Evolutionary conservation across 2,329 filamentous ascomycete species (phyloP).

Genomic region (Pseudocercospora fuligena): DNA sequence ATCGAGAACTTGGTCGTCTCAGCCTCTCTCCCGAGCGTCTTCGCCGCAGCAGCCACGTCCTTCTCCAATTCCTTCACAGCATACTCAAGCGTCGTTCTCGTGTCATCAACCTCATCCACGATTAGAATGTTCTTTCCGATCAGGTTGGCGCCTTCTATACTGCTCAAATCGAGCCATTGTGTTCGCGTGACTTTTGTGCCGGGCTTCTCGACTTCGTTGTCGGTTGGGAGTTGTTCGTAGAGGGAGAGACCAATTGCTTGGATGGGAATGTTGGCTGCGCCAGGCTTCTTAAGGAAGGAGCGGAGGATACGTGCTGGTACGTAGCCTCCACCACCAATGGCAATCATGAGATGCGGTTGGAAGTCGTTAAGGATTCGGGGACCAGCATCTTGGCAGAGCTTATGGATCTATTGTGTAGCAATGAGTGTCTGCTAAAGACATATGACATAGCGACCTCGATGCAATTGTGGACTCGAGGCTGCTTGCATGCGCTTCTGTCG

Average conservation of each 20-base stretch:
- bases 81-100: constrained; percentile 90
- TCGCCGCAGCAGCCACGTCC: constrained; percentile 82
- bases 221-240: constrained; percentile 78
- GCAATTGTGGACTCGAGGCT: not conserved
- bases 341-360: constrained; percentile 95
- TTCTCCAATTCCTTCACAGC: constrained; percentile 92
- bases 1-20: constrained; percentile 88
- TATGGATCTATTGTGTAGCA: constrained; percentile 74
- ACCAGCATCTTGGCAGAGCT: constrained; percentile 89
- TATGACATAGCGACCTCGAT: not conserved
- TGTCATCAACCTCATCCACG: constrained; percentile 95
- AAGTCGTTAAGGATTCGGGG: constrained; percentile 80
- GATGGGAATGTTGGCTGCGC: constrained; percentile 93
- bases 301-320: constrained; percentile 95
- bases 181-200: constrained; percentile 96
- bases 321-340: constrained; percentile 96
- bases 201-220: constrained; percentile 67
- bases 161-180: constrained; percentile 93
- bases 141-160: constrained; percentile 84
- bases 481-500: constrained; percentile 3
- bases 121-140: constrained; percentile 91
- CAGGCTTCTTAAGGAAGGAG: constrained; percentile 92
- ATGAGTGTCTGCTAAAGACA: not conserved
- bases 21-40: constrained; percentile 62
- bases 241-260: constrained; percentile 98